Conservation (phyloP, 768 basidiomycete species). For the Steccherinum ochraceum region DNA sequence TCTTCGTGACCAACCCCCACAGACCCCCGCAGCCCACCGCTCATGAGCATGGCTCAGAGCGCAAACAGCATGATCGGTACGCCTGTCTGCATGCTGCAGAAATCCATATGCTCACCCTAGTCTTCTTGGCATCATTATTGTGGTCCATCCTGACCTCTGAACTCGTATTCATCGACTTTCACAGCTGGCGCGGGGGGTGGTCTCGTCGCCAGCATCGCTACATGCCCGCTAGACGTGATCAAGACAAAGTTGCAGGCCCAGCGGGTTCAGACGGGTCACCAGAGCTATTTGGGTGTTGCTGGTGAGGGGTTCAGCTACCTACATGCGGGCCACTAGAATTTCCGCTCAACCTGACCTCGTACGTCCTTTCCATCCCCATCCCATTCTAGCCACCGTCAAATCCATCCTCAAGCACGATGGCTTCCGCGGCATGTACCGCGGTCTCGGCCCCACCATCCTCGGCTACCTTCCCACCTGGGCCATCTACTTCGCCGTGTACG, state of each 20-base stretch:
- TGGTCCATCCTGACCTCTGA: too few relatives aligned
- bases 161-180: background rate
- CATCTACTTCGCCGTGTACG: constrained; percentile 97
- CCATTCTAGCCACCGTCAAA: constrained; percentile 43
- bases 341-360: constrained; percentile 20
- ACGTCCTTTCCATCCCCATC: constrained; percentile 10
- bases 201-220: constrained; percentile 85
- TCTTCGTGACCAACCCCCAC: background rate
- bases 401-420: constrained; percentile 62
- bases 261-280: constrained; percentile 57
- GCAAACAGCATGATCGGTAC: background rate
- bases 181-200: constrained; percentile 94
- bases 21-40: background rate
- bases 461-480: constrained; percentile 99
- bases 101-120: background rate
- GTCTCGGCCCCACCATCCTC: constrained; percentile 93
- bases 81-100: too few relatives aligned
- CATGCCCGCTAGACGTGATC: constrained; percentile 95
- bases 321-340: constrained; percentile 6
- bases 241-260: constrained; percentile 99
- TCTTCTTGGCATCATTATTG: too few relatives aligned
- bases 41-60: background rate
- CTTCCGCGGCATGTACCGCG: constrained; percentile 87
- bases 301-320: constrained; percentile 37
- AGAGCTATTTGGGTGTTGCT: constrained; percentile 69